Evolutionary conservation across 2,329 filamentous ascomycete genomes (phyloP).

Genomic region (Colletotrichum sp.): DNA sequence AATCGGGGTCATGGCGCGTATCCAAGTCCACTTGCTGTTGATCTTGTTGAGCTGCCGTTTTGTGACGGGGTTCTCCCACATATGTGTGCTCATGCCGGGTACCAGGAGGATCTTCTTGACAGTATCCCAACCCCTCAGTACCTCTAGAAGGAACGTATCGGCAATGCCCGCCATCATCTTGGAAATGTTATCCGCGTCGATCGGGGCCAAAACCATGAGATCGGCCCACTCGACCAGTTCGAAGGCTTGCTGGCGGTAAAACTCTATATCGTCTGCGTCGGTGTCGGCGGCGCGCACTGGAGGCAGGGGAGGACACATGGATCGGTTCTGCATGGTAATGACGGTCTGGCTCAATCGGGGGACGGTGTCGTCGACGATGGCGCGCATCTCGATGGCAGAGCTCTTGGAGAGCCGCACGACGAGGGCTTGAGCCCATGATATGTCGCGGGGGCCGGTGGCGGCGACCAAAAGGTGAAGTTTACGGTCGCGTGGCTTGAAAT

Average conservation of each 20-base stretch:
- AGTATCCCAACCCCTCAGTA: conserved; percentile 85
- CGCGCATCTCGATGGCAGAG: conserved; percentile 63
- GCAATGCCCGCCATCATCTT: conserved; percentile 88
- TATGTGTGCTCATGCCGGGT: conserved; percentile 85
- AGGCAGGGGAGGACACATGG: conserved; percentile 33
- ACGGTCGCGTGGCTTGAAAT: conserved; percentile 39
- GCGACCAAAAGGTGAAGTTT: conserved; percentile 68
- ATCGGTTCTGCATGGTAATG: conserved; percentile 62
- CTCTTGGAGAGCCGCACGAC: conserved; percentile 72
- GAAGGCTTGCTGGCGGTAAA: conserved; percentile 57
- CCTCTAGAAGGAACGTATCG: conserved; percentile 79
- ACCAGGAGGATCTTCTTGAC: conserved; percentile 85
- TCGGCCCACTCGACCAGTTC: conserved; percentile 88
- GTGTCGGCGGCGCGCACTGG: conserved; percentile 34
- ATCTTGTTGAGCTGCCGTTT: conserved; percentile 88
- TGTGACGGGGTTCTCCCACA: conserved; percentile 91
- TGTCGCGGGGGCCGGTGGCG: conserved; percentile 68
- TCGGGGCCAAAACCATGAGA: conserved; percentile 81
- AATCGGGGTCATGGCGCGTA: conserved; percentile 80
- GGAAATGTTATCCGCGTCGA: conserved; percentile 83
- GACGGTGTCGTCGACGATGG: conserved; percentile 70
- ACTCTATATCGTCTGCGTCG: conserved; percentile 54
- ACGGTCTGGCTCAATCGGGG: conserved; percentile 68
- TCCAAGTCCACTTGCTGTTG: conserved; percentile 84
- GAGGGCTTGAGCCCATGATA: conserved; percentile 69